Evolutionary conservation across 2,329 filamentous ascomycete genomes (phyloP).

Genomic region (Alternaria gansuensis): DNA sequence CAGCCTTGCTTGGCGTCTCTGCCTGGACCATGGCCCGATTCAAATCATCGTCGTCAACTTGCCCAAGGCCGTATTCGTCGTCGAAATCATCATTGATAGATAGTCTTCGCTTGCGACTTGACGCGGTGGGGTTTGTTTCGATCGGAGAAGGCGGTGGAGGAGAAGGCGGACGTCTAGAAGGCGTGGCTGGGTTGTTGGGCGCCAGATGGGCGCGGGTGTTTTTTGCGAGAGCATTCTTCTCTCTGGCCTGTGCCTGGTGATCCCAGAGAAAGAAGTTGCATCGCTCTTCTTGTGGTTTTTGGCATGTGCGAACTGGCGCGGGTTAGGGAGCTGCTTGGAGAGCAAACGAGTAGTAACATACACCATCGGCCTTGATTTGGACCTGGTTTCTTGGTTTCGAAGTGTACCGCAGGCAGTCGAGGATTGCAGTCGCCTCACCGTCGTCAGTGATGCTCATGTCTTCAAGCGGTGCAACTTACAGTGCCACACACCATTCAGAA

Average conservation of each 20-base stretch:
- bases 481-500: constrained; percentile 41
- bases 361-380: constrained; percentile 65
- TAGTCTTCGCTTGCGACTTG: constrained; percentile 45
- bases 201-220: constrained; percentile 52
- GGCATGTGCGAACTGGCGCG: constrained; percentile 64
- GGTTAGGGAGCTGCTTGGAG: constrained; percentile 17
- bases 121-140: constrained; percentile 17
- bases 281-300: constrained; percentile 54
- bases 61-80: constrained; percentile 48
- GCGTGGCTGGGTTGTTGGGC: constrained; percentile 19
- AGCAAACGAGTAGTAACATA: constrained; percentile 21
- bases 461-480: constrained; percentile 25
- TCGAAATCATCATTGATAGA: constrained; percentile 38
- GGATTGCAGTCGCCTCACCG: constrained; percentile 63
- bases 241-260: constrained; percentile 61
- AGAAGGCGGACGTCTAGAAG: constrained; percentile 27
- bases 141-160: constrained; percentile 35
- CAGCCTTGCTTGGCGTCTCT: constrained; percentile 55
- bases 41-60: constrained; percentile 46
- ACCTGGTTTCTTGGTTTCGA: constrained; percentile 66
- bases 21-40: constrained; percentile 34
- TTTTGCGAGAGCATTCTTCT: constrained; percentile 58
- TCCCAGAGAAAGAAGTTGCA: constrained; percentile 69
- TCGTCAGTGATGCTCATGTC: constrained; percentile 20
- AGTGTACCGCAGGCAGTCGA: constrained; percentile 62